Conservation (phyloP, 78 protist species). For the Goniomonas avonlea region DNA sequence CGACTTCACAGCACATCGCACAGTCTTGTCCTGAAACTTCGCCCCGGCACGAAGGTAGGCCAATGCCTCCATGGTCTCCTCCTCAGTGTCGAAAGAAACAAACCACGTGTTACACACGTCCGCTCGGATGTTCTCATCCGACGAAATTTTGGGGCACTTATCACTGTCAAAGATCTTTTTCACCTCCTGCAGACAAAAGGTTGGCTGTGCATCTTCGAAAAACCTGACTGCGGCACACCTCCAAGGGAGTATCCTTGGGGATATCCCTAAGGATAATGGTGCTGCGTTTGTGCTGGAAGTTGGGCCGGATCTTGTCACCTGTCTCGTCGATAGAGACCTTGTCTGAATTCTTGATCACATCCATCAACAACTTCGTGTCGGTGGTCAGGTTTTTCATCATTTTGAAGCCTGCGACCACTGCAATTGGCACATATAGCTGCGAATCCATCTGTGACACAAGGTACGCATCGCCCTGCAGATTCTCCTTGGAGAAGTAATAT, state of each 20-base stretch:
- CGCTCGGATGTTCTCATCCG: not conserved
- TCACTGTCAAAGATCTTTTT: too few relatives aligned
- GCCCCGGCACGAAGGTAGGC: not conserved
- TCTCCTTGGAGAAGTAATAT: constrained; percentile 16
- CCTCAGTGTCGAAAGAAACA: not conserved
- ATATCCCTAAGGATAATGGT: too few relatives aligned
- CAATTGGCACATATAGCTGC: not conserved
- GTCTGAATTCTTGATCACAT: not conserved
- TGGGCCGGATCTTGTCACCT: too few relatives aligned
- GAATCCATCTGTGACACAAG: not conserved
- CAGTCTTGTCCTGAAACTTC: not conserved
- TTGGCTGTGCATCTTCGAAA: too few relatives aligned
- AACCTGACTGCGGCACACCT: too few relatives aligned
- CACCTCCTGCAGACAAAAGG: too few relatives aligned
- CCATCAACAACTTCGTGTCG: not conserved
- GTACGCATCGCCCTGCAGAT: not conserved
- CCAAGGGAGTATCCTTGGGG: too few relatives aligned
- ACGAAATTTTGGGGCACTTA: too few relatives aligned
- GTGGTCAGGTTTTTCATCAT: constrained; percentile 7
- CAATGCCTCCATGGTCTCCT: not conserved
- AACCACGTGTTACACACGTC: constrained; percentile 25
- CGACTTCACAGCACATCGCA: constrained; percentile 1
- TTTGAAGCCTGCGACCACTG: constrained; percentile 7
- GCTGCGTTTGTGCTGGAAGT: too few relatives aligned
- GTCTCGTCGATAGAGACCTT: too few relatives aligned